Conservation (phyloP, 805 yeast species). For the Ogataea siamensis region DNA sequence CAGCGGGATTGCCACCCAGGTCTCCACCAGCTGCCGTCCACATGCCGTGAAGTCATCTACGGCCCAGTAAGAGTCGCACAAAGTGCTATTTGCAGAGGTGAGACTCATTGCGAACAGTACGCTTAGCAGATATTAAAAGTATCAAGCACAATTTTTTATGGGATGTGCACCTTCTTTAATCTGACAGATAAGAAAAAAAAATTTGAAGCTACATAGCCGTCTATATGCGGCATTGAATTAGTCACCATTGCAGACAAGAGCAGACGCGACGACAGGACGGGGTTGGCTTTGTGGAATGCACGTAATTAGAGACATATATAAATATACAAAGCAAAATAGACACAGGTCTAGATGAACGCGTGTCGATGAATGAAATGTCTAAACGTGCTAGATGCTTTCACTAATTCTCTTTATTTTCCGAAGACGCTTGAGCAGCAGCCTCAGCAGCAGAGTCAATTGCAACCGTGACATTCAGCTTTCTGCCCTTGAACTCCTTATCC, state of each 20-base stretch:
- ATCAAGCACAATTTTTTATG: not conserved
- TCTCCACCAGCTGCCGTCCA: conserved; percentile 40
- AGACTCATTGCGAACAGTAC: conserved; percentile 3
- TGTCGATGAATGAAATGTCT: conserved; percentile 5
- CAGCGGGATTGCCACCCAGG: conserved; percentile 31
- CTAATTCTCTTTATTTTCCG: conserved; percentile 16
- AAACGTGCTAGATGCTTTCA: conserved; percentile 4
- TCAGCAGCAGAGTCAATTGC: conserved; percentile 59
- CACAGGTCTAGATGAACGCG: not conserved
- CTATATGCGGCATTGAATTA: not conserved
- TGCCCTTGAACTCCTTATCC: conserved; percentile 64
- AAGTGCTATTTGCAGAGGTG: conserved; percentile 6
- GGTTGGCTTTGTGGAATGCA: conserved; percentile 6
- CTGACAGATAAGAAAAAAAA: conserved; percentile 1
- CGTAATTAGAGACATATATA: conserved; percentile 11
- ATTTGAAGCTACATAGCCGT: not conserved
- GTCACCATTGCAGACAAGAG: not conserved
- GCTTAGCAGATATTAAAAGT: not conserved
- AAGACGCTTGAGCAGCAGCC: conserved; percentile 6
- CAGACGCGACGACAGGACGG: not conserved
- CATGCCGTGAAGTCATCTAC: conserved; percentile 50
- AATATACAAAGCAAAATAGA: conserved; percentile 12
- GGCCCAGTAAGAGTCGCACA: conserved; percentile 25
- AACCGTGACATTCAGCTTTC: conserved; percentile 62
- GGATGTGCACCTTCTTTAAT: not conserved